phyloP scores from a whole-genome alignment of 306 rosid genomes.

The Luffa aegyptiaca region DNA sequence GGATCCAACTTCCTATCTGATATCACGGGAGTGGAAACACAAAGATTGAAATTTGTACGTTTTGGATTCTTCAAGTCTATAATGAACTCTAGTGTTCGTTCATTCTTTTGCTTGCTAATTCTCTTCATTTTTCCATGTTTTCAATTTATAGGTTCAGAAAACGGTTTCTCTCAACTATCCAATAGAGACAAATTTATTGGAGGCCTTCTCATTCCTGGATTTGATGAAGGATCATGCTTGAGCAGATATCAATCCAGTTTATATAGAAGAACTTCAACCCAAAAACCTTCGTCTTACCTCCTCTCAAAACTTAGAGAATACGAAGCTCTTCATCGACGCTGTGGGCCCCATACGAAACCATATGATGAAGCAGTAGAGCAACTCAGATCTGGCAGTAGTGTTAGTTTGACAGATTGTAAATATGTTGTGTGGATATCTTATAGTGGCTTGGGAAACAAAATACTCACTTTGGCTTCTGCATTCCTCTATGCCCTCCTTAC shows the following conservation, averaged over 20 bases:
- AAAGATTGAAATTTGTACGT: neutral
- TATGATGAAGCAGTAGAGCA: conserved; percentile 38
- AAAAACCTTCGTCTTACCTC: conserved; percentile 48
- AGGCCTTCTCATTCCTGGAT: conserved; percentile 47
- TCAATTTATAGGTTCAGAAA: conserved; percentile 26
- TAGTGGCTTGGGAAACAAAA: conserved; percentile 76
- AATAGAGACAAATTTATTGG: conserved; percentile 27
- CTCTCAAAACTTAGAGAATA: conserved; percentile 43
- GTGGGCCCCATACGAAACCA: conserved; percentile 50
- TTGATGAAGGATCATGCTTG: conserved; percentile 51
- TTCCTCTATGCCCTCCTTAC: conserved; percentile 69
- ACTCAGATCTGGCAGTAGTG: conserved; percentile 29
- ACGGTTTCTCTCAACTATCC: conserved; percentile 13
- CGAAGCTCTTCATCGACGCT: conserved; percentile 45
- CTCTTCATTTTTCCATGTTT: neutral
- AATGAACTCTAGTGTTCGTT: neutral
- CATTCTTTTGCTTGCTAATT: neutral
- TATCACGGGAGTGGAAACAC: neutral
- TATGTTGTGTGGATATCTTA: conserved; percentile 61
- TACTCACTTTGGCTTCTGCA: conserved; percentile 48
- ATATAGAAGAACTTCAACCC: conserved; percentile 27
- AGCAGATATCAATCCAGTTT: conserved; percentile 47
- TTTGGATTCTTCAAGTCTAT: neutral
- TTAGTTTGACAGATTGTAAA: conserved; percentile 30
- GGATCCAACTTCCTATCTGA: neutral